Evolutionary conservation across 2,329 filamentous ascomycete genomes (phyloP).

Genomic region (Arthrobotrys sinensis): DNA sequence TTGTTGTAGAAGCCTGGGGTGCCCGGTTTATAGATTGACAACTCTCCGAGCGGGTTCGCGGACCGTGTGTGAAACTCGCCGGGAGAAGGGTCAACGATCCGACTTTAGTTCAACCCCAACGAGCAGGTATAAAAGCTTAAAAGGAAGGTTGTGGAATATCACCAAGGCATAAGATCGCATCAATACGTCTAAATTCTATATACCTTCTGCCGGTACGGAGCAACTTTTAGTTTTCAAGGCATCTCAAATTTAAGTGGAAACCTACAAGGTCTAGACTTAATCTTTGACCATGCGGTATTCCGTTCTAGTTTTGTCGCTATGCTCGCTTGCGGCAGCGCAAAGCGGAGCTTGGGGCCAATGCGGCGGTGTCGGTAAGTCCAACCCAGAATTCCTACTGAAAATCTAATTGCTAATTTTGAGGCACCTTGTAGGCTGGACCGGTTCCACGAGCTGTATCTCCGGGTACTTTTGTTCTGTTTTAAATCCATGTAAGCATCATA

Average conservation of each 20-base stretch:
- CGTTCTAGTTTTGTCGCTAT: not conserved
- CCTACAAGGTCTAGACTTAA: not conserved
- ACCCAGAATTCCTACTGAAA: not conserved
- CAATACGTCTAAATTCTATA: no score
- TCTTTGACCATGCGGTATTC: slow-evolving; percentile 1
- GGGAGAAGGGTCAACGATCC: slow-evolving; percentile 16
- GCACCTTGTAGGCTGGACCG: slow-evolving; percentile 18
- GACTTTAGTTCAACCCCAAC: not conserved
- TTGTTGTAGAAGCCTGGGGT: no score
- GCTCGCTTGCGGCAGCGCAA: slow-evolving; percentile 13
- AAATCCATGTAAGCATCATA: slow-evolving; percentile 32
- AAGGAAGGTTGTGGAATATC: not conserved
- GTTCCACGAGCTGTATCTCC: slow-evolving; percentile 14
- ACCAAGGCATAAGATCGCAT: no score
- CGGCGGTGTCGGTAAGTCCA: slow-evolving; percentile 25
- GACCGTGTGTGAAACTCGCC: not conserved
- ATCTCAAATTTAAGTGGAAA: no score
- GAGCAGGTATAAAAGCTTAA: no score
- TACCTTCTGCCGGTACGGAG: no score
- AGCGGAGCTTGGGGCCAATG: slow-evolving; percentile 38
- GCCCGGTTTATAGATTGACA: not conserved
- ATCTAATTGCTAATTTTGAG: not conserved
- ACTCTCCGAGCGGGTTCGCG: not conserved
- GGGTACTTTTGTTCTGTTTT: slow-evolving; percentile 36
- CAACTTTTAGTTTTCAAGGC: no score